Percentiles rank a stretch among this genome's conserved stretches.
Conservation (phyloP, 345 rosid genomes). For the Punica granatum region DNA sequence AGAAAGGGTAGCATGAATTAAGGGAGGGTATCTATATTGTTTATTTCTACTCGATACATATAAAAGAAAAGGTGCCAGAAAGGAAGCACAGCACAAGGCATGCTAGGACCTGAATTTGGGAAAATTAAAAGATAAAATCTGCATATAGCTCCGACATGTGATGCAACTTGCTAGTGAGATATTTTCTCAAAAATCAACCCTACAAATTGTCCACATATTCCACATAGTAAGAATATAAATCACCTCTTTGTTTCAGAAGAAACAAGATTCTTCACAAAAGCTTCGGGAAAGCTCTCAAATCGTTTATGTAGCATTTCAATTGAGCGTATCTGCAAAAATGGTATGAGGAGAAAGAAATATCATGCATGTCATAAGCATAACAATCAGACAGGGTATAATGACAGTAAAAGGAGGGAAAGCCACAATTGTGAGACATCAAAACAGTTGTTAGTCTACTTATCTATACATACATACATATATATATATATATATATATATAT, state of each 20-base stretch:
- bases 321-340: slow-evolving; percentile 62
- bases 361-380: slow-evolving; percentile 1
- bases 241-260: slow-evolving; percentile 58
- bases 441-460: background rate
- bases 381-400: background rate
- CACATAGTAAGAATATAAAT: background rate
- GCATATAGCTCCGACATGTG: background rate
- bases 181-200: background rate
- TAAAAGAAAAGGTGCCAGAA: background rate
- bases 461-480: background rate
- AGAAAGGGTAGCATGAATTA: no score
- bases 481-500: background rate
- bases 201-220: background rate
- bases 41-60: background rate
- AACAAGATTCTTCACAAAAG: slow-evolving; percentile 79
- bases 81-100: background rate
- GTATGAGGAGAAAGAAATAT: slow-evolving; percentile 11
- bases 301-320: slow-evolving; percentile 97
- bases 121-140: background rate
- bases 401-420: background rate
- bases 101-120: background rate
- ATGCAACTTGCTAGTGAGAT: background rate
- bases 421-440: background rate
- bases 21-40: background rate
- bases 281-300: slow-evolving; percentile 96